These are phyloP conservation scores for Blastocystis sp. DNA, from an alignment of 352 stramenopile species.

Conservation along the genomic window DNA sequence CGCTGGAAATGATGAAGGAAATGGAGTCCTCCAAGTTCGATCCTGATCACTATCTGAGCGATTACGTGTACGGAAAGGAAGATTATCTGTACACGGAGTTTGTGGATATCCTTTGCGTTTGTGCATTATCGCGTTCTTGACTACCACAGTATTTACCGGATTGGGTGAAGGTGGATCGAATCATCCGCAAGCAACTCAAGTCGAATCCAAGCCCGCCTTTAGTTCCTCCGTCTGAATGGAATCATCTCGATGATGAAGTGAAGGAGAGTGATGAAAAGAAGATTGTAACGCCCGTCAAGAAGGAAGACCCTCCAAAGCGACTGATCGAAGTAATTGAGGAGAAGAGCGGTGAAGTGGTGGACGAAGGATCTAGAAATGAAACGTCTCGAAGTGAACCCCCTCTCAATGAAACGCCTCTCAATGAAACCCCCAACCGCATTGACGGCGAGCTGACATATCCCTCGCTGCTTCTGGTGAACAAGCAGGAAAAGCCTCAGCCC, in stretches of 20 bases:
- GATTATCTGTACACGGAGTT: conserved; percentile 87
- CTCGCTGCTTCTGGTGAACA: background rate
- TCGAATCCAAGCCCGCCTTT: background rate
- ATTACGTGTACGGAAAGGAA: conserved; percentile 87
- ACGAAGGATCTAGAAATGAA: too few species aligned
- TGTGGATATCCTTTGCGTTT: background rate
- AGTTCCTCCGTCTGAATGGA: conserved; percentile 25
- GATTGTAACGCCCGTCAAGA: background rate
- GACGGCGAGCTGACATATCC: background rate
- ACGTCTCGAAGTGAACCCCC: too few species aligned
- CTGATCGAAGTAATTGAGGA: background rate
- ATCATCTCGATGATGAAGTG: background rate
- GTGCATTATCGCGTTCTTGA: background rate
- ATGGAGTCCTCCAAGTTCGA: conserved; percentile 91
- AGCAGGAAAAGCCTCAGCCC: background rate
- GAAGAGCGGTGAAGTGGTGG: background rate
- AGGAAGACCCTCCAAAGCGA: background rate
- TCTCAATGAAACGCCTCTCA: too few species aligned
- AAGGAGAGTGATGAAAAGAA: background rate
- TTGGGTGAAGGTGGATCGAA: conserved; percentile 85
- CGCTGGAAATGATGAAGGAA: conserved; percentile 78
- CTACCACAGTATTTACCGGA: conserved; percentile 77
- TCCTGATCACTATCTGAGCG: conserved; percentile 90
- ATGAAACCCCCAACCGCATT: background rate
- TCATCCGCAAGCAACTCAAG: conserved; percentile 53